A percentile compares a stretch with the other conserved stretches of the same genome.
Evolutionary conservation across 495 filamentous ascomycete genomes (phyloP).

Genomic region (Penicillium cosmopolitanum): DNA sequence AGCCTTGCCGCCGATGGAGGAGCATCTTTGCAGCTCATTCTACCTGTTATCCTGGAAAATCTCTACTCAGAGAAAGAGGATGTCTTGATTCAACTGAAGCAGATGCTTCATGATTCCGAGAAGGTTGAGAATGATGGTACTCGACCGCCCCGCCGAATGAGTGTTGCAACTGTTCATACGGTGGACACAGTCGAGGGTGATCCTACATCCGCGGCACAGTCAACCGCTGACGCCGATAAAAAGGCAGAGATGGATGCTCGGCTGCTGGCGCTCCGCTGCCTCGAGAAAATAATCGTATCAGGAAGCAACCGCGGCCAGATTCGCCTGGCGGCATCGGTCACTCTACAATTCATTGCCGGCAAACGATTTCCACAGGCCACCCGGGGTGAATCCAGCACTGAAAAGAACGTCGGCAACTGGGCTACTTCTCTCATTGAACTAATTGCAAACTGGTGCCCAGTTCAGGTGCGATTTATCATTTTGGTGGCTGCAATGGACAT

Average conservation of each 20-base stretch:
- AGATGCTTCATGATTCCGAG: slow-evolving; percentile 64
- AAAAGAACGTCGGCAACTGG: slow-evolving; percentile 63
- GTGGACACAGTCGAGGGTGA: slow-evolving; percentile 68
- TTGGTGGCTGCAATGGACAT: slow-evolving; percentile 77
- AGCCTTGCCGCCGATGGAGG: slow-evolving; percentile 72
- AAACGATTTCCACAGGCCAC: slow-evolving; percentile 46
- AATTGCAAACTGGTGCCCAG: slow-evolving; percentile 80
- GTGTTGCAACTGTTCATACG: slow-evolving; percentile 76
- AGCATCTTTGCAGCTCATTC: slow-evolving; percentile 70
- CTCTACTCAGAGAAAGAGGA: slow-evolving; percentile 76
- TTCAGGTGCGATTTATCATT: slow-evolving; percentile 89
- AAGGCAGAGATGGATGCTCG: slow-evolving; percentile 86
- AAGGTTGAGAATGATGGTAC: slow-evolving; percentile 63
- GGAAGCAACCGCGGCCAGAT: slow-evolving; percentile 76
- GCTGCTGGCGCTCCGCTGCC: slow-evolving; percentile 75
- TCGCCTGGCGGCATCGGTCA: slow-evolving; percentile 67
- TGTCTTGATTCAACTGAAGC: slow-evolving; percentile 63
- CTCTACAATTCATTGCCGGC: slow-evolving; percentile 71
- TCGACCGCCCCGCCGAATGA: slow-evolving; percentile 64
- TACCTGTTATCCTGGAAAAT: slow-evolving; percentile 84
- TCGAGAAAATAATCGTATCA: slow-evolving; percentile 77
- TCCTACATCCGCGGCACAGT: slow-evolving; percentile 70
- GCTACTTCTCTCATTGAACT: slow-evolving; percentile 77
- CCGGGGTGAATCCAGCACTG: slow-evolving; percentile 31
- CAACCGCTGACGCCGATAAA: slow-evolving; percentile 81